These are phyloP conservation scores for Inosperma sp. DNA, from an alignment of 768 basidiomycete genomes.

Conservation along the genomic window DNA sequence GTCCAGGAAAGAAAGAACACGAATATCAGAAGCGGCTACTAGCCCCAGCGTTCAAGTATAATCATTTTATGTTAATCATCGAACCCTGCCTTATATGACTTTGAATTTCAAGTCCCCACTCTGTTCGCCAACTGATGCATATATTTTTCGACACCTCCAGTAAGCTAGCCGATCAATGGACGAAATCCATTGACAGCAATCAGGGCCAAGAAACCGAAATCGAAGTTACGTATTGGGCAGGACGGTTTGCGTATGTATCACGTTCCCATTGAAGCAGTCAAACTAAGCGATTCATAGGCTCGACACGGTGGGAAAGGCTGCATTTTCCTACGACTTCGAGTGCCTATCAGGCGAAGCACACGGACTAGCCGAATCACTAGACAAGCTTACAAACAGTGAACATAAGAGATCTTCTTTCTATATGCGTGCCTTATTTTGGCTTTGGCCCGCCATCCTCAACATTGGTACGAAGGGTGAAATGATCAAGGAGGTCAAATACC, in stretches of 20 bases:
- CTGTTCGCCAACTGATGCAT: conserved; percentile 46
- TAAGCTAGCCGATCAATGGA: conserved; percentile 51
- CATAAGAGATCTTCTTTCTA: conserved; percentile 56
- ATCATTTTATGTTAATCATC: neutral
- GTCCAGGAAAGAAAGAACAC: conserved; percentile 49
- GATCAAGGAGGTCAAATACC: conserved; percentile 50
- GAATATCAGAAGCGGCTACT: conserved; percentile 50
- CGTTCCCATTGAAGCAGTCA: neutral
- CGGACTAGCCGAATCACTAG: conserved; percentile 47
- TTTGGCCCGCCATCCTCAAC: conserved; percentile 50
- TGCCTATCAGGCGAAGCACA: conserved; percentile 49
- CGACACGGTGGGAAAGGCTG: conserved; percentile 57
- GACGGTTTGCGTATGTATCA: conserved; percentile 51
- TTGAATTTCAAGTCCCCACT: conserved; percentile 35
- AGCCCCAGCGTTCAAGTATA: conserved; percentile 59
- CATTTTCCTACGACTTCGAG: conserved; percentile 58
- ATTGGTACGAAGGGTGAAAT: conserved; percentile 56
- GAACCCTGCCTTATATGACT: neutral
- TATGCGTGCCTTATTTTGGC: conserved; percentile 60
- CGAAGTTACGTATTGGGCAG: conserved; percentile 56
- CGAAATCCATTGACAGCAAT: conserved; percentile 39
- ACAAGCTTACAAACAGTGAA: conserved; percentile 58
- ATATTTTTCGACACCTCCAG: conserved; percentile 54
- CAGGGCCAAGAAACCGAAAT: conserved; percentile 40
- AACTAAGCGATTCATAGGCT: conserved; percentile 34